A percentile compares a stretch with the other conserved stretches of the same genome.
Conservation (phyloP, 805 yeast species). For the Starmerella etchellsii region DNA sequence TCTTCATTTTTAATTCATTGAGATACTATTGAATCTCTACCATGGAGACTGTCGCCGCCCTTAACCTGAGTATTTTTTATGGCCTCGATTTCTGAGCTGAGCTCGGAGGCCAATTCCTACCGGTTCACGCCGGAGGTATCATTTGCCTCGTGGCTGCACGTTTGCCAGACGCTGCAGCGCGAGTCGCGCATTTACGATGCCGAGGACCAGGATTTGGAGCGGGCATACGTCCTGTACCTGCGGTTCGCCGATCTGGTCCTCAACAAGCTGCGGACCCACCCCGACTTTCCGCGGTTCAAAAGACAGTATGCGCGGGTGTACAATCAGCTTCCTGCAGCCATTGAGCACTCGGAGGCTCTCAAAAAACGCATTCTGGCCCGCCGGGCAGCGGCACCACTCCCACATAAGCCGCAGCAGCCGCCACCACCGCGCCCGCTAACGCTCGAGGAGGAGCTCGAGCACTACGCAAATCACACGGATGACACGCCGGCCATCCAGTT, state of each 20-base stretch:
- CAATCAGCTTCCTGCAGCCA: constrained; percentile 19
- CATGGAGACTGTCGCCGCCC: too few relatives aligned
- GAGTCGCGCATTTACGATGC: constrained; percentile 36
- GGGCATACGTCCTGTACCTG: constrained; percentile 44
- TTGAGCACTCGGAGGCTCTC: constrained; percentile 23
- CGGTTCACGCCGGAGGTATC: constrained; percentile 41
- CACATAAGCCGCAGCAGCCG: not conserved
- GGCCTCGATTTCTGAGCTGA: constrained; percentile 26
- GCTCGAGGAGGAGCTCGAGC: constrained; percentile 4
- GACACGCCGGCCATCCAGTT: not conserved
- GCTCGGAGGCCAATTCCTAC: constrained; percentile 40
- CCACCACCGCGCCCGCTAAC: not conserved
- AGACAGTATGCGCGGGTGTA: constrained; percentile 7
- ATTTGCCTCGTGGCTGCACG: constrained; percentile 42
- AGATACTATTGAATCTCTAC: too few relatives aligned
- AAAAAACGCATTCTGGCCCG: constrained; percentile 7
- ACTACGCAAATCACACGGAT: not conserved
- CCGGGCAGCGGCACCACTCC: constrained; percentile 5
- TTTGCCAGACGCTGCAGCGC: constrained; percentile 33
- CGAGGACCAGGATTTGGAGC: constrained; percentile 32
- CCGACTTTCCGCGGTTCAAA: constrained; percentile 29
- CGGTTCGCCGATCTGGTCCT: constrained; percentile 47
- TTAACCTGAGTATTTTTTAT: too few relatives aligned
- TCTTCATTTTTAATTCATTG: too few relatives aligned
- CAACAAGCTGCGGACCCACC: constrained; percentile 36